A percentile compares a stretch with the other conserved stretches of the same genome.
Conservation (phyloP, 2,329 filamentous ascomycete genomes). For the Penicillium sp. region DNA sequence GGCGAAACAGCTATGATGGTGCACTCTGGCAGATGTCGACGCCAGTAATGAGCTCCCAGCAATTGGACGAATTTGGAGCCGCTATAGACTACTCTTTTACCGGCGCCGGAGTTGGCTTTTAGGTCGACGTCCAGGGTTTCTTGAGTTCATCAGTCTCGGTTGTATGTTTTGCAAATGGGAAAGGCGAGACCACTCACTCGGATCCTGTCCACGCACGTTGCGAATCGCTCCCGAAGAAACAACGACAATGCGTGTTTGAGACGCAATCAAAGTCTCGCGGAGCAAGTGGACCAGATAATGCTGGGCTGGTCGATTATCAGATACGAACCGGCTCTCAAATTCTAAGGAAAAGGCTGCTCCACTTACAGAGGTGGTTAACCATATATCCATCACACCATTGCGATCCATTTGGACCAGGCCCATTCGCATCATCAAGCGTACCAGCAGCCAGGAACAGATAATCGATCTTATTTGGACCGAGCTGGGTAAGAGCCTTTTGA, state of each 20-base stretch:
- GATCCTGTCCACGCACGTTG: slow-evolving; percentile 22
- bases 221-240: slow-evolving; percentile 31
- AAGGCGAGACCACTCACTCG: slow-evolving; percentile 16
- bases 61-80: slow-evolving; percentile 29
- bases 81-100: slow-evolving; percentile 23
- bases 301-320: slow-evolving; percentile 17
- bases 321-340: no score
- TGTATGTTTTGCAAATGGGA: neutral
- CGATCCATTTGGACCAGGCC: slow-evolving; percentile 27
- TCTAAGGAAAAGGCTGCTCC: no score
- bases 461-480: slow-evolving; percentile 21
- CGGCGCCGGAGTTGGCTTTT: slow-evolving; percentile 26
- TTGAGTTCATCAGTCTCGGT: slow-evolving; percentile 1
- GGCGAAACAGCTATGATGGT: slow-evolving; percentile 29
- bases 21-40: slow-evolving; percentile 25
- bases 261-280: slow-evolving; percentile 20
- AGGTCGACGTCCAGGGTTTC: slow-evolving; percentile 27
- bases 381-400: slow-evolving; percentile 27
- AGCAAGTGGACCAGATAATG: slow-evolving; percentile 26
- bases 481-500: slow-evolving; percentile 19
- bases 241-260: slow-evolving; percentile 25
- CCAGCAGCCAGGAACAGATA: slow-evolving; percentile 26
- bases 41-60: slow-evolving; percentile 29
- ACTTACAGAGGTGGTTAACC: slow-evolving; percentile 30
- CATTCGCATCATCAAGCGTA: slow-evolving; percentile 16